Conservation (phyloP, 1,139 yeast species). For the Schizosaccharomyces versatilis region DNA sequence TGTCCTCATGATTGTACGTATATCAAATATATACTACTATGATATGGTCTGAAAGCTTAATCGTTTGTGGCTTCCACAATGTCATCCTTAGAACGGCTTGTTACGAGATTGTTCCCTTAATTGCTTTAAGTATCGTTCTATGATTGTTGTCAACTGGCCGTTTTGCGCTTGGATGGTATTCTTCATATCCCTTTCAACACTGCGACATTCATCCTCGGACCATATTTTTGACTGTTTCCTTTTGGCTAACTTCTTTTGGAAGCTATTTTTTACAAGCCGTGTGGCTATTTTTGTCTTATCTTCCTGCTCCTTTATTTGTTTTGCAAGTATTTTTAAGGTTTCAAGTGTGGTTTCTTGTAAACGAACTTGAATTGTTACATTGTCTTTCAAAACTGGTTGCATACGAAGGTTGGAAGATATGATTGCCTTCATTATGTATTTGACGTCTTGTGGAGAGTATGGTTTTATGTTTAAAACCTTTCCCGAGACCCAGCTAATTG, state of each 20-base stretch:
- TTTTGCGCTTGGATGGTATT: too few relatives aligned
- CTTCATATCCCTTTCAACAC: neutral
- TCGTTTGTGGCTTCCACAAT: too few relatives aligned
- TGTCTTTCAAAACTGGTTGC: neutral
- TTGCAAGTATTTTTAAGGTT: neutral
- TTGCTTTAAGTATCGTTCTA: neutral
- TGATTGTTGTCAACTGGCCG: neutral
- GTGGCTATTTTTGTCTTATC: neutral
- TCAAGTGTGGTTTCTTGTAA: neutral
- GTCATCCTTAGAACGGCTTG: too few relatives aligned
- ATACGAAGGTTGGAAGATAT: neutral
- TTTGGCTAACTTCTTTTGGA: neutral
- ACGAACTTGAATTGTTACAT: neutral
- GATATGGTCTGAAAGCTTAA: too few relatives aligned
- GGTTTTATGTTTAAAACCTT: too few relatives aligned
- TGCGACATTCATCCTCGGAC: neutral
- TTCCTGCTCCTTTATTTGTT: neutral
- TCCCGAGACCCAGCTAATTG: too few relatives aligned
- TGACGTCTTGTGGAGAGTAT: neutral
- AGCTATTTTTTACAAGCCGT: neutral
- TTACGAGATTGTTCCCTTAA: too few relatives aligned
- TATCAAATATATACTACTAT: too few relatives aligned
- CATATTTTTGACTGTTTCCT: neutral
- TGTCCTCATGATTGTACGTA: too few relatives aligned
- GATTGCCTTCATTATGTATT: neutral